Conservation (phyloP, 179 eudicot genomes). For the Nepenthes alata region DNA sequence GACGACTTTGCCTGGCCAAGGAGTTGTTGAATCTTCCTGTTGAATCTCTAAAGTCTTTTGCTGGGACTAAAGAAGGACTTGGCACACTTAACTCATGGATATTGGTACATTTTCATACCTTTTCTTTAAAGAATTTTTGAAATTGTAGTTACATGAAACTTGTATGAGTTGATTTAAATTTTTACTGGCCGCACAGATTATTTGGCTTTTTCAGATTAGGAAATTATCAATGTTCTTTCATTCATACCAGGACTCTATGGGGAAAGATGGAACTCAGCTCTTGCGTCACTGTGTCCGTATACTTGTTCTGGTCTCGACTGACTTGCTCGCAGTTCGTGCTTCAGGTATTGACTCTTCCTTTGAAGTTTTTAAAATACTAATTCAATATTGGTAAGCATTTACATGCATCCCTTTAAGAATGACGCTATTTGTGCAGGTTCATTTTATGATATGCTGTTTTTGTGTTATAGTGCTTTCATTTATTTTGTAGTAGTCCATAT, state of each 20-base stretch:
- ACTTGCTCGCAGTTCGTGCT: constrained; percentile 77
- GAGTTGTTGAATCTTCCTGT: constrained; percentile 76
- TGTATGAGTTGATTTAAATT: too few species aligned
- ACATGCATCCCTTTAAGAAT: neutral
- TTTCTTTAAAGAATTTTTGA: neutral
- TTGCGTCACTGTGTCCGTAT: constrained; percentile 95
- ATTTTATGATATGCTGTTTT: too few species aligned
- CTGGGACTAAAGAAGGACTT: constrained; percentile 89
- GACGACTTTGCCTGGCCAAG: constrained; percentile 76
- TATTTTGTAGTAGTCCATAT: too few species aligned
- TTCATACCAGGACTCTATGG: constrained; percentile 81
- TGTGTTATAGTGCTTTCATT: too few species aligned
- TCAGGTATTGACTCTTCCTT: constrained; percentile 48
- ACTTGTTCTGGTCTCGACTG: constrained; percentile 80
- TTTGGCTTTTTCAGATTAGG: neutral
- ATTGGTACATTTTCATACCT: constrained; percentile 39
- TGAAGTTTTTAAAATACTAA: neutral
- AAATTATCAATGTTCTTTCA: constrained; percentile 1
- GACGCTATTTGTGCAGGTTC: too few species aligned
- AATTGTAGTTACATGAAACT: neutral
- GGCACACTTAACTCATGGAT: constrained; percentile 84
- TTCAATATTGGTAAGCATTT: neutral
- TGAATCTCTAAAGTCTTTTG: constrained; percentile 74
- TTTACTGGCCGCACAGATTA: too few species aligned
- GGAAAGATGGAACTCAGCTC: constrained; percentile 96